Conservation (phyloP, 805 yeast species). For the Pichia pseudocactophila region DNA sequence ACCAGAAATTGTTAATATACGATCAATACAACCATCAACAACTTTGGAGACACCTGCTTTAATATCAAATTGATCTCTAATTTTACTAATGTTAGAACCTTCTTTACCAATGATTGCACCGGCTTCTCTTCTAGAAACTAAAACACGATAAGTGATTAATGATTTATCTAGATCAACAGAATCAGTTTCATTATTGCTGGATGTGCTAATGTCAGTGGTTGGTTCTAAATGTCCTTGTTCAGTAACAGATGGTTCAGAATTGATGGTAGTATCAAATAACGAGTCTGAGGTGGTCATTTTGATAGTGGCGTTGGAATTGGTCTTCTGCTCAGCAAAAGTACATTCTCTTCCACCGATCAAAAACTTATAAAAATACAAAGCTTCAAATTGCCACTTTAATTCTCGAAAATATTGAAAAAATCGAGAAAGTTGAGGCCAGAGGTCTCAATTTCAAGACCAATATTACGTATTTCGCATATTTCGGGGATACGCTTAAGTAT, state of each 20-base stretch:
- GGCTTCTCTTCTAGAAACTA: slow-evolving; percentile 79
- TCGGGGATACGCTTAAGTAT: too few species aligned
- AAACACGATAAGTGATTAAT: slow-evolving; percentile 39
- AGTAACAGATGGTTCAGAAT: slow-evolving; percentile 12
- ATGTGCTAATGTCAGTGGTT: not conserved
- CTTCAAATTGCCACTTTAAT: too few species aligned
- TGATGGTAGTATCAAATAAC: slow-evolving; percentile 25
- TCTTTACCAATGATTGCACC: slow-evolving; percentile 85
- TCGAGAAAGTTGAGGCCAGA: too few species aligned
- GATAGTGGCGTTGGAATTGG: not conserved
- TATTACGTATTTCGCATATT: too few species aligned
- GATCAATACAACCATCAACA: slow-evolving; percentile 70
- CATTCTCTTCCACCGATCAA: too few species aligned
- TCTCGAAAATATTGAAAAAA: too few species aligned
- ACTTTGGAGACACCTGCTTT: slow-evolving; percentile 83
- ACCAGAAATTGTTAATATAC: slow-evolving; percentile 76
- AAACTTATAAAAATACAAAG: too few species aligned
- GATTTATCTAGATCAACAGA: slow-evolving; percentile 23
- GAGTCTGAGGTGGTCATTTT: slow-evolving; percentile 24
- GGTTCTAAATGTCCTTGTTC: not conserved
- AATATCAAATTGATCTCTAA: slow-evolving; percentile 66
- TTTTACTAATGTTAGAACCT: slow-evolving; percentile 67
- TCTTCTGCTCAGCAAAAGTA: too few species aligned
- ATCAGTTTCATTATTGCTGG: slow-evolving; percentile 1
- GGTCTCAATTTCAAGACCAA: too few species aligned